A percentile compares a stretch with the other conserved stretches of the same genome.
These are phyloP conservation scores for Hansfordia pulvinata DNA, from an alignment of 2,329 filamentous ascomycete species.

Conservation along the genomic window DNA sequence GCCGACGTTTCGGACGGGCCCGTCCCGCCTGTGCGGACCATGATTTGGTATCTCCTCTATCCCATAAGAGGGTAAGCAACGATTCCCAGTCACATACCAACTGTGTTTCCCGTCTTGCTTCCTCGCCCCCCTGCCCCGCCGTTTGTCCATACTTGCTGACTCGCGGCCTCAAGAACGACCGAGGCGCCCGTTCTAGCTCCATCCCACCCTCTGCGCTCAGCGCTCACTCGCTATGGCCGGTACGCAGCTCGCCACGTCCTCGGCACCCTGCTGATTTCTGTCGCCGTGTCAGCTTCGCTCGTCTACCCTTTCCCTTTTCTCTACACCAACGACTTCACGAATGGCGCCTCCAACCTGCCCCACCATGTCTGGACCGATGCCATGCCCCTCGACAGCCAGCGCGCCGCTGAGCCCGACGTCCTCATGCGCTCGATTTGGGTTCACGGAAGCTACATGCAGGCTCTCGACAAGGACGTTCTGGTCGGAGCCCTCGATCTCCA, in stretches of 20 bases:
- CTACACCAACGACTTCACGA: constrained; percentile 57
- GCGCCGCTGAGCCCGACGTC: constrained; percentile 47
- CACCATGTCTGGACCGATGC: constrained; percentile 74
- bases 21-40: constrained; percentile 17
- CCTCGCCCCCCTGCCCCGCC: not conserved
- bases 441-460: constrained; percentile 69
- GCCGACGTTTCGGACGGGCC: no score
- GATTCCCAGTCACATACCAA: constrained; percentile 3
- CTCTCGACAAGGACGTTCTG: constrained; percentile 52
- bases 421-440: constrained; percentile 74
- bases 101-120: constrained; percentile 1
- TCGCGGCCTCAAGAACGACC: constrained; percentile 43
- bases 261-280: constrained; percentile 60
- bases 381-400: constrained; percentile 42
- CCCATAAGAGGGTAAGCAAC: constrained; percentile 65
- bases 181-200: constrained; percentile 54
- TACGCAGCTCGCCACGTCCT: constrained; percentile 62
- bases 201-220: constrained; percentile 49
- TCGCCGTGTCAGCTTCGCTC: constrained; percentile 54
- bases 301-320: constrained; percentile 67
- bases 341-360: constrained; percentile 57
- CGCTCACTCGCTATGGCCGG: constrained; percentile 56
- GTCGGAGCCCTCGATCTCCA: constrained; percentile 56
- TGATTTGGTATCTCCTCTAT: constrained; percentile 71
- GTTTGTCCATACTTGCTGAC: constrained; percentile 6